phyloP scores from a whole-genome alignment of 345 rosid species.

The Murraya paniculata region DNA sequence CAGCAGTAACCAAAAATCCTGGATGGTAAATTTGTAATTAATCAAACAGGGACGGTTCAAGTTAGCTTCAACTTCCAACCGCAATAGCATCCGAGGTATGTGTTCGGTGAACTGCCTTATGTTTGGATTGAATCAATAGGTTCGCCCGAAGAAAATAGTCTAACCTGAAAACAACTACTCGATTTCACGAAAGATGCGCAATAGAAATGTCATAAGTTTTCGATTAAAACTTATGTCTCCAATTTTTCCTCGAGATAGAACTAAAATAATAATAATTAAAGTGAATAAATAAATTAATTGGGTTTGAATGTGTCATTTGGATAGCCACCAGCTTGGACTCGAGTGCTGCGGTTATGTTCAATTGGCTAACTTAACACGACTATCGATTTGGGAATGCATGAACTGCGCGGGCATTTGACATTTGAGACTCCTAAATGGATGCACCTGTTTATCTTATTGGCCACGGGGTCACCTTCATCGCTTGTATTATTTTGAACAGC shows the following conservation, averaged over 20 bases:
- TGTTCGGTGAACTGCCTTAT: neutral
- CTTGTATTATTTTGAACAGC: neutral
- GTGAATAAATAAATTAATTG: neutral
- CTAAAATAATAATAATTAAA: neutral
- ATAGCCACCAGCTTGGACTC: constrained; percentile 33
- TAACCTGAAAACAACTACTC: constrained; percentile 18
- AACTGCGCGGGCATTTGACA: neutral
- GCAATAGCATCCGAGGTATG: neutral
- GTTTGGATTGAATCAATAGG: neutral
- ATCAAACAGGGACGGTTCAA: neutral
- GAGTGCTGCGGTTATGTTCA: neutral
- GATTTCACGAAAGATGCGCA: neutral
- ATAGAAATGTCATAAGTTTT: neutral
- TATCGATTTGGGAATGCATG: neutral
- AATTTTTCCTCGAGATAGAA: neutral
- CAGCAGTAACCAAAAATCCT: neutral
- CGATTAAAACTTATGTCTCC: neutral
- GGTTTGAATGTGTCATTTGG: constrained; percentile 2
- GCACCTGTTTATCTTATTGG: constrained; percentile 6
- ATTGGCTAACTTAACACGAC: constrained; percentile 9
- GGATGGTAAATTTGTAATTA: neutral
- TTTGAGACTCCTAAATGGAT: neutral
- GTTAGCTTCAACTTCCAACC: constrained; percentile 11
- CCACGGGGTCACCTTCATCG: neutral
- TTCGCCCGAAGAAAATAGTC: neutral